Conservation (phyloP, 306 rosid genomes). For the Citrullus amarus region DNA sequence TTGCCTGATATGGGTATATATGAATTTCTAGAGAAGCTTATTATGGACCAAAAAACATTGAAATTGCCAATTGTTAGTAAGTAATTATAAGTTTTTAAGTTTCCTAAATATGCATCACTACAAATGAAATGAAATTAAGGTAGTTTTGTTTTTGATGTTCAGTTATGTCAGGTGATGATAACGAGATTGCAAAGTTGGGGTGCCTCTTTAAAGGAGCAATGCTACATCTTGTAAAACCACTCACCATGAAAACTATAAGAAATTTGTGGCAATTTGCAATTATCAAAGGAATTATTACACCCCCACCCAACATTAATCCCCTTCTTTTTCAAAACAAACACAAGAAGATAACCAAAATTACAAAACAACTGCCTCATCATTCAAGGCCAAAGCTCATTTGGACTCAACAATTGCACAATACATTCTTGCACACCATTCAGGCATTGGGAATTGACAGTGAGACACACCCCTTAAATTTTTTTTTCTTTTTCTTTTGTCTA, state of each 20-base stretch:
- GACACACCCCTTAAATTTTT: not conserved
- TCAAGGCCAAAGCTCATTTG: conserved; percentile 17
- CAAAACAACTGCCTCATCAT: too few relatives aligned
- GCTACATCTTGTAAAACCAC: conserved; percentile 14
- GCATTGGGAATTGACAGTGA: conserved; percentile 24
- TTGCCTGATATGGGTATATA: conserved; percentile 29
- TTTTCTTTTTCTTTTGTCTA: not conserved
- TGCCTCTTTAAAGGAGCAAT: conserved; percentile 26
- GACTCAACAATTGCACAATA: conserved; percentile 21
- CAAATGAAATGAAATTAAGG: too few relatives aligned
- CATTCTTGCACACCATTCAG: conserved; percentile 21
- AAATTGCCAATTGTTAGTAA: conserved; percentile 24
- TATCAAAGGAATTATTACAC: not conserved
- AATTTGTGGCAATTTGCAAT: conserved; percentile 25
- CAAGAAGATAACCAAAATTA: too few relatives aligned
- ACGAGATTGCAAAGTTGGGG: not conserved
- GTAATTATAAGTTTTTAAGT: not conserved
- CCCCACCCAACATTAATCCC: too few relatives aligned
- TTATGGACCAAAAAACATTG: conserved; percentile 6
- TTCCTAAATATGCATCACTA: too few relatives aligned
- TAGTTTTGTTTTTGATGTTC: not conserved
- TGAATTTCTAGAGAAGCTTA: conserved; percentile 17
- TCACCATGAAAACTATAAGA: conserved; percentile 10
- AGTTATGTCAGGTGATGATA: conserved; percentile 32
- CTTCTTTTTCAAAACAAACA: too few relatives aligned